Evolutionary conservation across 495 filamentous ascomycete genomes (phyloP).

Genomic region (Aspergillus funiculosus): DNA sequence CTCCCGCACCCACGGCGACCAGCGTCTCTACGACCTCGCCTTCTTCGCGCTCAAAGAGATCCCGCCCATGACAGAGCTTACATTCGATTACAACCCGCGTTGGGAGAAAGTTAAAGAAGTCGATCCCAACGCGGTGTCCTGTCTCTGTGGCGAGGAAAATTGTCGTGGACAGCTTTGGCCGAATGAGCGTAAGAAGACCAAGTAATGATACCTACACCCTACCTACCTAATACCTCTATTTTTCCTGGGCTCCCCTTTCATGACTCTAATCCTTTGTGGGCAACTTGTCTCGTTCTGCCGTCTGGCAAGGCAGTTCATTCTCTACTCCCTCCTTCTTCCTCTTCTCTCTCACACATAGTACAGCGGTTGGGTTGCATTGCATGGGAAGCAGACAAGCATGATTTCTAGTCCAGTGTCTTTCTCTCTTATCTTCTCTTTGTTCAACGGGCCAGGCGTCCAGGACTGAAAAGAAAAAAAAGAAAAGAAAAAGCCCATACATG

Average conservation of each 20-base stretch:
- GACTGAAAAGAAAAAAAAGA: background rate
- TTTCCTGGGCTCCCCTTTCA: background rate
- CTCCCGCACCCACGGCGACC: slow-evolving; percentile 69
- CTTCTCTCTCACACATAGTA: background rate
- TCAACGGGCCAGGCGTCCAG: background rate
- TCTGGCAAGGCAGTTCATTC: too few relatives aligned
- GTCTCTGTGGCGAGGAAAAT: slow-evolving; percentile 59
- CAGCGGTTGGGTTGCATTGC: too few relatives aligned
- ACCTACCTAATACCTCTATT: too few relatives aligned
- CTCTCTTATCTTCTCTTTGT: background rate
- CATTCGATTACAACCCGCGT: slow-evolving; percentile 72
- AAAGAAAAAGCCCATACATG: slow-evolving; percentile 7
- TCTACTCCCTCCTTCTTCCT: background rate
- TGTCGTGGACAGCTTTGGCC: slow-evolving; percentile 67
- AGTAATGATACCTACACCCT: too few relatives aligned
- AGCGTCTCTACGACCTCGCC: slow-evolving; percentile 74
- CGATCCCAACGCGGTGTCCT: slow-evolving; percentile 52
- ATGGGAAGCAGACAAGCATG: too few relatives aligned
- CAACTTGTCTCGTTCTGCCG: too few relatives aligned
- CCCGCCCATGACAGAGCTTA: slow-evolving; percentile 63
- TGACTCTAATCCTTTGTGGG: background rate
- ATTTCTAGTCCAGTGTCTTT: too few relatives aligned
- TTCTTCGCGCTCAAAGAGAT: slow-evolving; percentile 77
- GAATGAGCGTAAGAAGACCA: slow-evolving; percentile 34
- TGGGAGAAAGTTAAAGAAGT: slow-evolving; percentile 50